phyloP scores from a whole-genome alignment of 768 basidiomycete genomes.

The Panaeolus papilionaceus region DNA sequence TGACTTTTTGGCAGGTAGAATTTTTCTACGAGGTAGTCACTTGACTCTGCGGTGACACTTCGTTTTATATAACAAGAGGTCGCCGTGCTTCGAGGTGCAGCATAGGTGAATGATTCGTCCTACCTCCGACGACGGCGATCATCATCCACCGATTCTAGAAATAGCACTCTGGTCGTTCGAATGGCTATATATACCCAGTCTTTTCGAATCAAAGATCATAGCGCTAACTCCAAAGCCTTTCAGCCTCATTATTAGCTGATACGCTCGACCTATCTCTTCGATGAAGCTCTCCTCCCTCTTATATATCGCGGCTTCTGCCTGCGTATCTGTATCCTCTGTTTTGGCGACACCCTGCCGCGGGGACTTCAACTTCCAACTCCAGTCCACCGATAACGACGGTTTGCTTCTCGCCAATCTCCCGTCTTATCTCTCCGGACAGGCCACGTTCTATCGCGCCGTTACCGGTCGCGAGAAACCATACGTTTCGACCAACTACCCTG shows the following conservation, averaged over 20 bases:
- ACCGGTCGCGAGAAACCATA: background rate
- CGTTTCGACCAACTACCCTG: background rate
- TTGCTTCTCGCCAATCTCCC: background rate
- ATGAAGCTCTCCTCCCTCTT: background rate
- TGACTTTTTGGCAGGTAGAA: background rate
- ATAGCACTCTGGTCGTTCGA: background rate
- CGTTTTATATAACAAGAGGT: background rate
- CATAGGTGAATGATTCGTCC: background rate
- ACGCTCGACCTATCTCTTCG: background rate
- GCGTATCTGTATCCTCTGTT: background rate
- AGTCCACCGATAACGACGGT: background rate
- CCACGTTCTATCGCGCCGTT: background rate
- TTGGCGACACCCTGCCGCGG: background rate
- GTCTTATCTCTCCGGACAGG: background rate
- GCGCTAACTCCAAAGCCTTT: background rate
- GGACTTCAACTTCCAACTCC: background rate
- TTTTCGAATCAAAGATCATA: background rate
- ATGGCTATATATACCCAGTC: background rate
- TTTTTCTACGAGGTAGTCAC: background rate
- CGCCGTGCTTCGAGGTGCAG: background rate
- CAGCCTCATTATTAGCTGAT: background rate
- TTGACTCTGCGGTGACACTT: background rate
- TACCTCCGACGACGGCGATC: slow-evolving; percentile 9
- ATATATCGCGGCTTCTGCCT: background rate
- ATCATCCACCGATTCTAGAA: background rate